phyloP scores from a whole-genome alignment of 1,284 basidiomycete genomes.

The Moesziomyces antarcticus region DNA sequence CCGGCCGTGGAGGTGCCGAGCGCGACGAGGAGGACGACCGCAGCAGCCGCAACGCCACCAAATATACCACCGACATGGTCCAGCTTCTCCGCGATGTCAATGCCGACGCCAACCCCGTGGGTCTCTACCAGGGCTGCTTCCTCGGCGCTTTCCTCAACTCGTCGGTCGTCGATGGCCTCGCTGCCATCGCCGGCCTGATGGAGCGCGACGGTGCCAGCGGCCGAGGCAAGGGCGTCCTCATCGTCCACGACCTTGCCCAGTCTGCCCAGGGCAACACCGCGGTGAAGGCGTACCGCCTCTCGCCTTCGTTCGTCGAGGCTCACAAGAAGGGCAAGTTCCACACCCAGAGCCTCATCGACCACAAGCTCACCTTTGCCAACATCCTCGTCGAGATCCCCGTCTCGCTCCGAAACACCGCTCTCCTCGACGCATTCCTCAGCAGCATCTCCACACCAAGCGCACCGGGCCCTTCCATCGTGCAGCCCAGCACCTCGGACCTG shows the following conservation, averaged over 20 bases:
- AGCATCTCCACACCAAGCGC: slow-evolving; percentile 73
- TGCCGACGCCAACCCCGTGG: slow-evolving; percentile 92
- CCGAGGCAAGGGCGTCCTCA: slow-evolving; percentile 63
- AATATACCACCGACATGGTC: slow-evolving; percentile 85
- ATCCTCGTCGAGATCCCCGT: slow-evolving; percentile 91
- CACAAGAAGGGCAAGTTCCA: slow-evolving; percentile 89
- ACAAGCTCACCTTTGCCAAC: slow-evolving; percentile 87
- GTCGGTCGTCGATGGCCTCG: slow-evolving; percentile 83
- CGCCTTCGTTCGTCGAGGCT: slow-evolving; percentile 83
- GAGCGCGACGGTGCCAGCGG: slow-evolving; percentile 64
- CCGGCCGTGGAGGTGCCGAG: slow-evolving; percentile 43
- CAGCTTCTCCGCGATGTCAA: slow-evolving; percentile 89
- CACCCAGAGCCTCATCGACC: slow-evolving; percentile 80
- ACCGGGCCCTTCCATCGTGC: slow-evolving; percentile 64
- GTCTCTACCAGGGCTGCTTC: slow-evolving; percentile 98
- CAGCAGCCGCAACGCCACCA: slow-evolving; percentile 61
- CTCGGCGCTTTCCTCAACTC: slow-evolving; percentile 73
- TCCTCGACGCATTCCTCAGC: slow-evolving; percentile 85
- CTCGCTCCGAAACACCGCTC: slow-evolving; percentile 84
- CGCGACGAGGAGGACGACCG: slow-evolving; percentile 63
- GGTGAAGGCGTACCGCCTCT: slow-evolving; percentile 90
- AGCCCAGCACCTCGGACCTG: slow-evolving; percentile 51
- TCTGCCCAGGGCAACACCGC: slow-evolving; percentile 83
- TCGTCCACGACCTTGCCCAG: slow-evolving; percentile 67
- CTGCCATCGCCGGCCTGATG: slow-evolving; percentile 60